phyloP scores from a whole-genome alignment of 73 alveolate genomes.

The Stentor roeselii region DNA sequence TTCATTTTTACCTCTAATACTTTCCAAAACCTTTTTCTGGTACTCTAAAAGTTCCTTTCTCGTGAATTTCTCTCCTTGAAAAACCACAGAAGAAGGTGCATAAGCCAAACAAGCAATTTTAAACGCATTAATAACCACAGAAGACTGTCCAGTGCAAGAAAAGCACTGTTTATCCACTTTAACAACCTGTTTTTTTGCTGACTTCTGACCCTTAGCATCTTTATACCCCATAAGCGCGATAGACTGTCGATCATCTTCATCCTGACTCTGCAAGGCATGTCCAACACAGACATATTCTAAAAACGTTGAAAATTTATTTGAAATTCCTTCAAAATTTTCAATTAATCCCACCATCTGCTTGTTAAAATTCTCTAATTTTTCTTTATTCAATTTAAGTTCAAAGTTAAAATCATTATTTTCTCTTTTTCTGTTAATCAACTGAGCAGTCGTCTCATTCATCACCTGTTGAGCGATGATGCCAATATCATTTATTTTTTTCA shows the following conservation, averaged over 20 bases:
- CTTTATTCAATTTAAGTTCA: not conserved
- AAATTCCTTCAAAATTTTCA: not conserved
- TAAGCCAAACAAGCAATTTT: constrained; percentile 53
- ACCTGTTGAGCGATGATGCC: not conserved
- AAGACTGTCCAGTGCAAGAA: constrained; percentile 38
- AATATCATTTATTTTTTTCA: not conserved
- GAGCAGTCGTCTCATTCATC: not conserved
- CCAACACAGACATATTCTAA: not conserved
- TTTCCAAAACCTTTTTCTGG: not conserved
- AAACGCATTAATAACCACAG: constrained; percentile 37
- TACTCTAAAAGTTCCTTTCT: constrained; percentile 27
- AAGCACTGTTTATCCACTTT: constrained; percentile 42
- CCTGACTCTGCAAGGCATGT: not conserved
- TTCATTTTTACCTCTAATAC: not conserved
- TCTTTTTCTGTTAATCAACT: not conserved
- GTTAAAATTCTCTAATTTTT: not conserved
- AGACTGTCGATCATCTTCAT: constrained; percentile 14
- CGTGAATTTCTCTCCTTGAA: not conserved
- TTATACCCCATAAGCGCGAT: constrained; percentile 10
- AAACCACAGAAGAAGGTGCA: constrained; percentile 31
- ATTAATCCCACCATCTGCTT: not conserved
- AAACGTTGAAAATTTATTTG: not conserved
- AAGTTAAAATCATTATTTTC: not conserved
- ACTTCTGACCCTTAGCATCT: not conserved
- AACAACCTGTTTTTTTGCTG: not conserved